These are phyloP conservation scores for Aspergillus oerlinghausenensis DNA, from an alignment of 2,329 filamentous ascomycete species.

Conservation along the genomic window DNA sequence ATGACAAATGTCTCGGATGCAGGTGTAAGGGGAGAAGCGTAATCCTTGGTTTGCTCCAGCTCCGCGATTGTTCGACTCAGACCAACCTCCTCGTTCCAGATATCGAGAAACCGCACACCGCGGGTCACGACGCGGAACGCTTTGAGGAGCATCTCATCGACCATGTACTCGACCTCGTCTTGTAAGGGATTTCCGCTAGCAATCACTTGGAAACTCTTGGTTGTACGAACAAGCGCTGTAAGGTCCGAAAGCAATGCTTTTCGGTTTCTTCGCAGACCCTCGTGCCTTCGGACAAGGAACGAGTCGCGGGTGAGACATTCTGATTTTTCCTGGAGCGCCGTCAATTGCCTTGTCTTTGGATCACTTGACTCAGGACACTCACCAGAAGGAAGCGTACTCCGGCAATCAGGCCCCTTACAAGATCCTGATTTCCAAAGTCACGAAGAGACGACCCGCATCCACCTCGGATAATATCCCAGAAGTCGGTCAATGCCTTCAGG, in stretches of 20 bases:
- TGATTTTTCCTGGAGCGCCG: slow-evolving; percentile 65
- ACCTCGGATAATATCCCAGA: slow-evolving; percentile 85
- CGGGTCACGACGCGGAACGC: slow-evolving; percentile 93
- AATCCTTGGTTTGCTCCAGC: slow-evolving; percentile 28
- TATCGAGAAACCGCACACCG: slow-evolving; percentile 82
- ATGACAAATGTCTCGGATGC: slow-evolving; percentile 35
- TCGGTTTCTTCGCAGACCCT: slow-evolving; percentile 71
- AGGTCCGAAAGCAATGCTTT: slow-evolving; percentile 87
- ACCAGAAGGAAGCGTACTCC: slow-evolving; percentile 87
- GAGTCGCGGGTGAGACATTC: slow-evolving; percentile 83
- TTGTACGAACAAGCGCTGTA: slow-evolving; percentile 81
- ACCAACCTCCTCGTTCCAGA: slow-evolving; percentile 61
- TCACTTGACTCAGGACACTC: slow-evolving; percentile 38
- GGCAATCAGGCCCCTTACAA: slow-evolving; percentile 89
- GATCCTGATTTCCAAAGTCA: slow-evolving; percentile 85
- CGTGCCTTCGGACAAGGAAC: slow-evolving; percentile 66
- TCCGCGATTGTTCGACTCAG: slow-evolving; percentile 39
- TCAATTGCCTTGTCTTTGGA: background rate
- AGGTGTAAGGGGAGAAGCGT: slow-evolving; percentile 33
- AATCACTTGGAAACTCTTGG: slow-evolving; percentile 76
- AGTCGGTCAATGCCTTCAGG: slow-evolving; percentile 78
- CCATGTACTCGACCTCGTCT: slow-evolving; percentile 49
- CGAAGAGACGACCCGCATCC: slow-evolving; percentile 69
- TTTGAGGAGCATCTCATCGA: slow-evolving; percentile 90
- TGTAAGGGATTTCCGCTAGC: slow-evolving; percentile 48